These are phyloP conservation scores for Chalciporus chontae DNA, from an alignment of 768 basidiomycete species.

Conservation along the genomic window DNA sequence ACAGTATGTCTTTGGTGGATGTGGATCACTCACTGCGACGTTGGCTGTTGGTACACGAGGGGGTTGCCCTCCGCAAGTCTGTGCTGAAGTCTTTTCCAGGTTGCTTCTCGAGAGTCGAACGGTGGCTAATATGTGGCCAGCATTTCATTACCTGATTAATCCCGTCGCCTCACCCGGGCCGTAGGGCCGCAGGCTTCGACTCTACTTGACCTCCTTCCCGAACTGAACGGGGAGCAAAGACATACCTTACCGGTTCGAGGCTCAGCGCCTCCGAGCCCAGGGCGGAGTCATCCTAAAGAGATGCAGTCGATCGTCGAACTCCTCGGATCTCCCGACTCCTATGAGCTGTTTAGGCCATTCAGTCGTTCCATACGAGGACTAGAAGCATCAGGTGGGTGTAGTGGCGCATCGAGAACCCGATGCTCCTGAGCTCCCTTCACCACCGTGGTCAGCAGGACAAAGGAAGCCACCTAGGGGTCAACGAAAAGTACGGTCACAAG, in stretches of 20 bases:
- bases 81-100: neutral
- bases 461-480: neutral
- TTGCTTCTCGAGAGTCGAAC: no score
- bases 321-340: neutral
- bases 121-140: no score
- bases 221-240: no score
- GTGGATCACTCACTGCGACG: neutral
- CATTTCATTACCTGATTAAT: no score
- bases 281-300: neutral
- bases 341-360: neutral
- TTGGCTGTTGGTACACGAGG: neutral
- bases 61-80: neutral
- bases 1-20: neutral
- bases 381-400: neutral
- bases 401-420: neutral
- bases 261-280: neutral
- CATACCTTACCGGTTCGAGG: no score
- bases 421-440: neutral
- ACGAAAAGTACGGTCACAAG: neutral
- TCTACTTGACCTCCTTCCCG: no score
- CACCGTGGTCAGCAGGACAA: neutral
- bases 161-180: no score
- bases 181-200: no score
- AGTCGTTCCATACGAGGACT: neutral
- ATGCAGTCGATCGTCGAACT: neutral